Conservation (phyloP, 768 basidiomycete species). For the Piloderma croceum region DNA sequence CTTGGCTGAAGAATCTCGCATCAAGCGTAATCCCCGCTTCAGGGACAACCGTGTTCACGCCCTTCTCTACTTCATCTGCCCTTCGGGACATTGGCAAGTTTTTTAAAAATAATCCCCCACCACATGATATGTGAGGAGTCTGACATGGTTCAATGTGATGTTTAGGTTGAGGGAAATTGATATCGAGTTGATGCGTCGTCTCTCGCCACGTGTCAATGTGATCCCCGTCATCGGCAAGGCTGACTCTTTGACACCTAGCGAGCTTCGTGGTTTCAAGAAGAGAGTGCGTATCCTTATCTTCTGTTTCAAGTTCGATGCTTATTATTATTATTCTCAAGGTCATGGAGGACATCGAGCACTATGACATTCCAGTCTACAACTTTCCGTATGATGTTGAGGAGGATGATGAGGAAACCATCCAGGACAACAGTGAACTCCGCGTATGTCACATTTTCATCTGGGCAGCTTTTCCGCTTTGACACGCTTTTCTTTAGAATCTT, state of each 20-base stretch:
- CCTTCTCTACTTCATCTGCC: slow-evolving; percentile 95
- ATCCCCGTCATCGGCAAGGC: slow-evolving; percentile 98
- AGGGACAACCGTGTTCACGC: slow-evolving; percentile 97
- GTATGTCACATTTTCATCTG: slow-evolving; percentile 36
- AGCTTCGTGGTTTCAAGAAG: slow-evolving; percentile 94
- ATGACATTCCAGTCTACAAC: slow-evolving; percentile 97
- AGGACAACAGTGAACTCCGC: slow-evolving; percentile 93
- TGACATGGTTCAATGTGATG: slow-evolving; percentile 96
- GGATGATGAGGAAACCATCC: slow-evolving; percentile 97
- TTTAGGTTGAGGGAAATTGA: slow-evolving; percentile 97
- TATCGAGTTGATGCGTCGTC: slow-evolving; percentile 97
- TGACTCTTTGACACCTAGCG: slow-evolving; percentile 88
- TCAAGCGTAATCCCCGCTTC: slow-evolving; percentile 99
- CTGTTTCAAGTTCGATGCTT: slow-evolving; percentile 3
- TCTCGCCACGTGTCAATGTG: slow-evolving; percentile 97
- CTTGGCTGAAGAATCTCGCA: slow-evolving; percentile 95
- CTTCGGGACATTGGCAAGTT: slow-evolving; percentile 93
- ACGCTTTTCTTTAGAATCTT: slow-evolving; percentile 53
- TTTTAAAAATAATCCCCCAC: slow-evolving; percentile 89
- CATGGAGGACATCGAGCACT: slow-evolving; percentile 99
- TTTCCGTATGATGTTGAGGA: slow-evolving; percentile 99
- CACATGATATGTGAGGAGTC: slow-evolving; percentile 98
- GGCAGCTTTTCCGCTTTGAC: slow-evolving; percentile 6
- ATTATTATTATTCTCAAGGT: slow-evolving; percentile 46
- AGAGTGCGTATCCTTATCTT: slow-evolving; percentile 43